These are phyloP conservation scores for Scedosporium boydii DNA, from an alignment of 2,329 filamentous ascomycete genomes.

Conservation along the genomic window DNA sequence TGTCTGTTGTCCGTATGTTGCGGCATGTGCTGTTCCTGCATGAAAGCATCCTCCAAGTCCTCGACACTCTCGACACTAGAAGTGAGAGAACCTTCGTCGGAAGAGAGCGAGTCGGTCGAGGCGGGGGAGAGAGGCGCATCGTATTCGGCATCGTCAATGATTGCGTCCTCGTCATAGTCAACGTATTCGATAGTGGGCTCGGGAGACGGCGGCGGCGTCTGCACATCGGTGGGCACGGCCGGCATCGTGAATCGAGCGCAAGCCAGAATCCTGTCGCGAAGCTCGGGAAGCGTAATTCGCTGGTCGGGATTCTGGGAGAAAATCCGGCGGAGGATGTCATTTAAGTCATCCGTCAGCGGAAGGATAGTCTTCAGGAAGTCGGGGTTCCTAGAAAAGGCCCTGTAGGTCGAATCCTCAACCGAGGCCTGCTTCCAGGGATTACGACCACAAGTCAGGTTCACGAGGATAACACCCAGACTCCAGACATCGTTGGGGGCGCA, in stretches of 20 bases:
- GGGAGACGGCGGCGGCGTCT: slow-evolving; percentile 32
- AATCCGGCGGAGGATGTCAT: slow-evolving; percentile 75
- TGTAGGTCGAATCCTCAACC: slow-evolving; percentile 87
- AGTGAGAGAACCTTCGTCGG: slow-evolving; percentile 45
- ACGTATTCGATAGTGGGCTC: slow-evolving; percentile 32
- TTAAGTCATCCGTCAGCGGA: slow-evolving; percentile 80
- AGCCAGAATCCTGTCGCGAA: slow-evolving; percentile 65
- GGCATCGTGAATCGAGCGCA: slow-evolving; percentile 65
- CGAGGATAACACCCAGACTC: slow-evolving; percentile 95
- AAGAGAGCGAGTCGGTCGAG: slow-evolving; percentile 26
- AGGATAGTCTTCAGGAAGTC: slow-evolving; percentile 89
- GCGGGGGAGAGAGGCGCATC: slow-evolving; percentile 39
- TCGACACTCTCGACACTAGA: slow-evolving; percentile 45
- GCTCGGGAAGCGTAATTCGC: slow-evolving; percentile 71
- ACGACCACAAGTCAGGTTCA: slow-evolving; percentile 94
- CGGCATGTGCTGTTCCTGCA: slow-evolving; percentile 31
- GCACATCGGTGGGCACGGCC: slow-evolving; percentile 18
- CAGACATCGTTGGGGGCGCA: slow-evolving; percentile 95
- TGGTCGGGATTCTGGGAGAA: slow-evolving; percentile 80
- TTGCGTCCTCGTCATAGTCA: slow-evolving; percentile 34
- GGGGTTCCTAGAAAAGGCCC: slow-evolving; percentile 74
- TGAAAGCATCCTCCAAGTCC: slow-evolving; percentile 39
- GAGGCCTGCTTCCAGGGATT: slow-evolving; percentile 99
- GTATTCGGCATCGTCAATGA: slow-evolving; percentile 33
- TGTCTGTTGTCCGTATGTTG: slow-evolving; percentile 17